Conservation (phyloP, 176 grass and related monocot genomes). For the Guadua angustifolia region DNA sequence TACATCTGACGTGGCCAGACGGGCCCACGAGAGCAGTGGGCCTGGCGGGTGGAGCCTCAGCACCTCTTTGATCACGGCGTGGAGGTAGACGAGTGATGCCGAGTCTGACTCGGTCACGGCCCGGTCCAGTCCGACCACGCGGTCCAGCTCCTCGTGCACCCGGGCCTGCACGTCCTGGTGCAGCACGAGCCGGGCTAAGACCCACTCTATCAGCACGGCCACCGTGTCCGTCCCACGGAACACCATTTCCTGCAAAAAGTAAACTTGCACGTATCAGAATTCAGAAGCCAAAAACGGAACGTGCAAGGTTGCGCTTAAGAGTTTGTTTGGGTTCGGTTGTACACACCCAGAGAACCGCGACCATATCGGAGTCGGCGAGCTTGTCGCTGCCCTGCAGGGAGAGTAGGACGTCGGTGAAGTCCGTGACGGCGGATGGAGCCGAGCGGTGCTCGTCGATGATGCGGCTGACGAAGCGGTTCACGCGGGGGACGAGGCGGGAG, state of each 20-base stretch:
- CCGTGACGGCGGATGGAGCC: background rate
- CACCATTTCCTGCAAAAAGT: slow-evolving; percentile 74
- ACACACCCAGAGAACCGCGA: slow-evolving; percentile 87
- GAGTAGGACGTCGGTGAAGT: slow-evolving; percentile 85
- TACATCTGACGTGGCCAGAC: slow-evolving; percentile 74
- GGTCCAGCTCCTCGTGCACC: slow-evolving; percentile 77
- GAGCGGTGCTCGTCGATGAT: slow-evolving; percentile 71
- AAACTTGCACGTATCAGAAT: background rate
- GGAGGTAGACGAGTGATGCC: slow-evolving; percentile 60
- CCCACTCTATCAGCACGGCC: slow-evolving; percentile 94
- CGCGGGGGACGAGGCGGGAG: slow-evolving; percentile 59
- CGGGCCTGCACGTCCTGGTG: slow-evolving; percentile 72
- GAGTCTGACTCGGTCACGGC: slow-evolving; percentile 55
- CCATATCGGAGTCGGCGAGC: slow-evolving; percentile 72
- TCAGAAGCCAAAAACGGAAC: background rate
- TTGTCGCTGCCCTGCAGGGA: slow-evolving; percentile 63
- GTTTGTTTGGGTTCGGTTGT: background rate
- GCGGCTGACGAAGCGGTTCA: slow-evolving; percentile 66
- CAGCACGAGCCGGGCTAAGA: slow-evolving; percentile 72
- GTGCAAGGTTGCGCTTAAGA: background rate
- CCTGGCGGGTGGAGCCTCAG: slow-evolving; percentile 86
- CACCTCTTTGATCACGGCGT: slow-evolving; percentile 85
- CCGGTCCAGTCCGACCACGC: slow-evolving; percentile 40
- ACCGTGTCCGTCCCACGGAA: slow-evolving; percentile 94
- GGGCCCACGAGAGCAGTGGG: slow-evolving; percentile 91